Conservation (phyloP, 1,284 basidiomycete species). For the Cutaneotrichosporon sp. region DNA sequence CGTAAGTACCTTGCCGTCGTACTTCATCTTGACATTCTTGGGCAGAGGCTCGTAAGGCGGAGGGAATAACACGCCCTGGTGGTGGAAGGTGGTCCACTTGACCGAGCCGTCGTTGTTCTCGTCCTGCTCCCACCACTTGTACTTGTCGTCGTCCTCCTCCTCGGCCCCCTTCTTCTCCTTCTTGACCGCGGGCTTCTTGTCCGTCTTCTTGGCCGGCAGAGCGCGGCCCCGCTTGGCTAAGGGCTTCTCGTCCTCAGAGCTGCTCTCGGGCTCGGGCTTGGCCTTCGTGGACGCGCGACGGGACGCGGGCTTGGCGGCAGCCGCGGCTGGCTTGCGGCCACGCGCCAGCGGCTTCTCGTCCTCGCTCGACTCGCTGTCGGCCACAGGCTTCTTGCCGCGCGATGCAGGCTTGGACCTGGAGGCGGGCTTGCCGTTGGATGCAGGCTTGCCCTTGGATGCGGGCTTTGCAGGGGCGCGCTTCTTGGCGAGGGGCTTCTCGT, state of each 20-base stretch:
- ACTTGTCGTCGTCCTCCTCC: conserved; percentile 42
- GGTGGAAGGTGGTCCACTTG: conserved; percentile 92
- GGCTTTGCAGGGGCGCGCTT: conserved; percentile 56
- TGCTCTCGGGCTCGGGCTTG: conserved; percentile 62
- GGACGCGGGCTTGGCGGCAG: conserved; percentile 19
- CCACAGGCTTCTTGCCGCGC: conserved; percentile 33
- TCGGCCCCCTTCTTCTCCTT: conserved; percentile 61
- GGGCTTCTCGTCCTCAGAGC: conserved; percentile 47
- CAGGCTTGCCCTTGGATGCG: conserved; percentile 52
- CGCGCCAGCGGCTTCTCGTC: conserved; percentile 25
- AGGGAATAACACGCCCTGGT: conserved; percentile 94
- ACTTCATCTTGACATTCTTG: conserved; percentile 86
- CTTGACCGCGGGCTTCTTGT: conserved; percentile 54
- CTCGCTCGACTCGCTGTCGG: conserved; percentile 18
- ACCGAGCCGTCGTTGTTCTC: conserved; percentile 58
- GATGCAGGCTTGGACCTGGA: conserved; percentile 47
- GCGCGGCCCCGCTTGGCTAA: conserved; percentile 55
- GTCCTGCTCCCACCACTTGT: conserved; percentile 69
- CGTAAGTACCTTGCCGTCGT: conserved; percentile 79
- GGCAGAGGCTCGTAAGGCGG: conserved; percentile 90
- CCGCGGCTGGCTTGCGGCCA: conserved; percentile 14
- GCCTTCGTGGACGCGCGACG: conserved; percentile 14
- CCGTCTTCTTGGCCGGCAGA: conserved; percentile 49
- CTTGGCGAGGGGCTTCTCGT: conserved; percentile 65
- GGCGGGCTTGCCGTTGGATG: conserved; percentile 20